Conservation (phyloP, 495 filamentous ascomycete genomes). For the Penicillium flavigenum region DNA sequence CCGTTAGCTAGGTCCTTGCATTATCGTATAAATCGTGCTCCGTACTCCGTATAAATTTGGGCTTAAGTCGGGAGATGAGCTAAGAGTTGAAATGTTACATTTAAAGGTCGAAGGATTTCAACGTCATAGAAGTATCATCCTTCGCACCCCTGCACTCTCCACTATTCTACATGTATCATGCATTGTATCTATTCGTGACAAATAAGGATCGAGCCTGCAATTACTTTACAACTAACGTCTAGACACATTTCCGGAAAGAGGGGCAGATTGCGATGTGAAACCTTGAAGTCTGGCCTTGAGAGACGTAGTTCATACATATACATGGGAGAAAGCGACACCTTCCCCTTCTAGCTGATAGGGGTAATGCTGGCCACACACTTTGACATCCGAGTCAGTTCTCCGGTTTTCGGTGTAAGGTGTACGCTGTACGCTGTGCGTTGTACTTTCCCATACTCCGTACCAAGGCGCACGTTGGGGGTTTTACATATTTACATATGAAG, state of each 20-base stretch:
- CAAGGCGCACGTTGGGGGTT: background rate
- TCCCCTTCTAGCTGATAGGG: slow-evolving; percentile 1
- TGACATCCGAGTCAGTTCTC: background rate
- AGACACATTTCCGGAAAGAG: background rate
- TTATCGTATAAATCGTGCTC: background rate
- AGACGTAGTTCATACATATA: background rate
- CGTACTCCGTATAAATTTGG: slow-evolving; percentile 16
- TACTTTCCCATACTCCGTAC: background rate
- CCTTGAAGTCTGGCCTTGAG: slow-evolving; percentile 2
- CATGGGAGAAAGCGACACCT: slow-evolving; percentile 4
- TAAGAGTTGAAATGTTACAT: too few relatives aligned
- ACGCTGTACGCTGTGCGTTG: background rate
- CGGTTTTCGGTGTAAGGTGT: background rate
- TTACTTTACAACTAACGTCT: background rate
- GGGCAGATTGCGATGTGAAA: background rate
- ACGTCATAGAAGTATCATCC: slow-evolving; percentile 1
- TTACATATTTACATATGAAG: background rate
- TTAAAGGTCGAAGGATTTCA: background rate
- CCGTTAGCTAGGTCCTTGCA: slow-evolving; percentile 21
- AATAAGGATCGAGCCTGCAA: background rate
- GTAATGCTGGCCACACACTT: too few relatives aligned
- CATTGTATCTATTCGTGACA: background rate
- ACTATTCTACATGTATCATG: background rate
- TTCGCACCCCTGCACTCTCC: background rate
- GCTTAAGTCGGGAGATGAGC: slow-evolving; percentile 5